Base-by-base conservation (phyloP, 768 basidiomycete genomes). In the Russula sp. region DNA sequence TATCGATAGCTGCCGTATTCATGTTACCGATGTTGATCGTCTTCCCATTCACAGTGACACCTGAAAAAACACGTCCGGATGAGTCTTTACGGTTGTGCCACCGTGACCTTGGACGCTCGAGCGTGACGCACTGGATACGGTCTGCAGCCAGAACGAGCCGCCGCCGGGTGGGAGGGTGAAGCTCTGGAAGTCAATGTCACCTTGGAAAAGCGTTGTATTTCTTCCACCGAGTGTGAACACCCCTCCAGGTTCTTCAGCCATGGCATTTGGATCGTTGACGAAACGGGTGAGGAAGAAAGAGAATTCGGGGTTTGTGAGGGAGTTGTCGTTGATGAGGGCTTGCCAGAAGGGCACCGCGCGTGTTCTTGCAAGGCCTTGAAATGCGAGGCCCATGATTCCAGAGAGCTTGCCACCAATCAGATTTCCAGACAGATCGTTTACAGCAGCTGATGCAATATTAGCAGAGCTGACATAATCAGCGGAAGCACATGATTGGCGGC, bases 1-100 rank as follows among this genome's bases (percentile, higher is more conserved):
- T 97, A 71, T 98, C 96, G 62, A 98, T 97, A 8, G 94, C 94
- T 14, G 88, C 81, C 11, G 86, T 71, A 0, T 84, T 76, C 0
- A 74, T 57, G 34, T 67, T 58, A 22, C 80, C 81, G 13, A 88
- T 70, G 0, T 71, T 54, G 11, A 89, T 71, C 0, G 72, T 61
- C 1, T 78, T 74, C 2, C 85, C 84, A 65, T 87, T 80, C 6
- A 91, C 82, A 2, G 82, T 86, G 5, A 91, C 61, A 31, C 70
- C 88, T 90, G 66, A 7, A 37, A 20, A 44, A 20, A 44, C 7
- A 51, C 39, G 45, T n/a, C 27, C 27, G 2, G 27, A 20, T 50
- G 42, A 34, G 39, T 40, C 44, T 18, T 45, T 10, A 22, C 5
- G 4, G 6, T 5, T 37, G 22, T 2, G 4, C 4, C 13, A 14